Conservation (phyloP, 2,329 filamentous ascomycete species). For the Trichothecium roseum region DNA sequence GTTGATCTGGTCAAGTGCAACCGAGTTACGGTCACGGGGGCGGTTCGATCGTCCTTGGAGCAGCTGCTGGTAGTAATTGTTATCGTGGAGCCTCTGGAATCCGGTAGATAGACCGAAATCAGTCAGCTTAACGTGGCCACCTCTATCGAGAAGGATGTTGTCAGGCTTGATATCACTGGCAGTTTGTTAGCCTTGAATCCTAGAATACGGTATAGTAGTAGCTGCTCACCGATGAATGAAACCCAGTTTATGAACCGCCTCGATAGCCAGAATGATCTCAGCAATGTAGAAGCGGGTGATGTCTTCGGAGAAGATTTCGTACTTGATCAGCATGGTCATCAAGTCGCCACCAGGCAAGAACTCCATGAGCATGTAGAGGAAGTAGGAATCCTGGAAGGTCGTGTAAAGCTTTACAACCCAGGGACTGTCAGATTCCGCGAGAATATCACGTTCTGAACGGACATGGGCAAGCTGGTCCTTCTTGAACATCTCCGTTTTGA, state of each 20-base stretch:
- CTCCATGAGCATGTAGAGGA: slow-evolving; percentile 99
- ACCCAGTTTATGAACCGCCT: slow-evolving; percentile 93
- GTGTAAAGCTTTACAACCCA: slow-evolving; percentile 99
- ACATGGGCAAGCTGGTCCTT: slow-evolving; percentile 97
- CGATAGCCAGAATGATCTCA: slow-evolving; percentile 94
- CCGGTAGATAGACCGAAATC: slow-evolving; percentile 97
- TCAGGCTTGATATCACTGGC: slow-evolving; percentile 94
- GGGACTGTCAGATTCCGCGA: slow-evolving; percentile 97
- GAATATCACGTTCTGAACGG: slow-evolving; percentile 91
- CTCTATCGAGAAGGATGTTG: slow-evolving; percentile 91
- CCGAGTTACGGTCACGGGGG: slow-evolving; percentile 77
- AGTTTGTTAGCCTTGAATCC: slow-evolving; percentile 1
- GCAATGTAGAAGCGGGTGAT: slow-evolving; percentile 99
- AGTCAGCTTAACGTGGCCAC: slow-evolving; percentile 94
- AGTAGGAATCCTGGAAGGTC: slow-evolving; percentile 93
- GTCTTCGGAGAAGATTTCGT: slow-evolving; percentile 98
- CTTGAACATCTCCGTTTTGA: slow-evolving; percentile 99
- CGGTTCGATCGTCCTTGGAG: slow-evolving; percentile 68
- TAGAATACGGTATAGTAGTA: not conserved
- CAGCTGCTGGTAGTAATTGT: slow-evolving; percentile 95
- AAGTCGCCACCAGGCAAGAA: slow-evolving; percentile 95
- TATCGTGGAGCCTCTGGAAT: slow-evolving; percentile 95
- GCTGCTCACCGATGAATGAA: slow-evolving; percentile 86
- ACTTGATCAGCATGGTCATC: slow-evolving; percentile 99
- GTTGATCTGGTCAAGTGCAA: slow-evolving; percentile 96